phyloP scores from a whole-genome alignment of 345 rosid species.

The Hibiscus trionum region DNA sequence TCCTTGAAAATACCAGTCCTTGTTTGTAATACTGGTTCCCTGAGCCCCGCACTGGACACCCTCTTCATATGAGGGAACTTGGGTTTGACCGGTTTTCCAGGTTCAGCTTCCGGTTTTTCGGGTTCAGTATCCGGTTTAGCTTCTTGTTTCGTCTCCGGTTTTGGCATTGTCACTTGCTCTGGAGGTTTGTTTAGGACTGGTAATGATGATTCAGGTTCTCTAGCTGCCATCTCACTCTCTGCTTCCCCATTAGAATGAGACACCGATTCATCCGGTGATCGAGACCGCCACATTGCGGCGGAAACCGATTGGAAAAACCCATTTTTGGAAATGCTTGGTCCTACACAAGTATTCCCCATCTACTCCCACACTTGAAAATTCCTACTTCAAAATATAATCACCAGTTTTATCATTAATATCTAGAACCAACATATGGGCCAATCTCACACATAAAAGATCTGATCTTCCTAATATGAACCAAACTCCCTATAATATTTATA shows the following conservation, averaged over 20 bases:
- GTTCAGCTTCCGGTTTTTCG: background rate
- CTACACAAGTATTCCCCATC: slow-evolving; percentile 85
- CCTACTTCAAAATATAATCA: slow-evolving; percentile 13
- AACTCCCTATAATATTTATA: slow-evolving; percentile 4
- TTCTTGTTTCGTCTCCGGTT: background rate
- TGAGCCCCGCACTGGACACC: background rate
- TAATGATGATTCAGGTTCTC: background rate
- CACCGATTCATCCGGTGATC: slow-evolving; percentile 46
- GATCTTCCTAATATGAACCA: slow-evolving; percentile 18
- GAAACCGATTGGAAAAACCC: slow-evolving; percentile 71
- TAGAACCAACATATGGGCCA: slow-evolving; percentile 6
- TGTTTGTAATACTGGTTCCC: background rate
- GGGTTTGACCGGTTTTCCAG: background rate
- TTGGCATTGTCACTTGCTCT: background rate
- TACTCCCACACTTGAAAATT: slow-evolving; percentile 10
- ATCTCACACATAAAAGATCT: slow-evolving; percentile 20
- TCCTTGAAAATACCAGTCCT: background rate
- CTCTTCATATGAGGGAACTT: background rate
- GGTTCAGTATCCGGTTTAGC: background rate
- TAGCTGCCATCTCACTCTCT: slow-evolving; percentile 22
- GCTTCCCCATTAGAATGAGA: slow-evolving; percentile 33
- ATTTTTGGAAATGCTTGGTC: slow-evolving; percentile 60
- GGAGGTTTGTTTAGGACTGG: background rate
- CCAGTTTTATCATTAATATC: slow-evolving; percentile 35
- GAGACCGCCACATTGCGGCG: slow-evolving; percentile 64